Base-by-base conservation (phyloP, 441 rosid genomes). In the Biscutella laevigata region DNA sequence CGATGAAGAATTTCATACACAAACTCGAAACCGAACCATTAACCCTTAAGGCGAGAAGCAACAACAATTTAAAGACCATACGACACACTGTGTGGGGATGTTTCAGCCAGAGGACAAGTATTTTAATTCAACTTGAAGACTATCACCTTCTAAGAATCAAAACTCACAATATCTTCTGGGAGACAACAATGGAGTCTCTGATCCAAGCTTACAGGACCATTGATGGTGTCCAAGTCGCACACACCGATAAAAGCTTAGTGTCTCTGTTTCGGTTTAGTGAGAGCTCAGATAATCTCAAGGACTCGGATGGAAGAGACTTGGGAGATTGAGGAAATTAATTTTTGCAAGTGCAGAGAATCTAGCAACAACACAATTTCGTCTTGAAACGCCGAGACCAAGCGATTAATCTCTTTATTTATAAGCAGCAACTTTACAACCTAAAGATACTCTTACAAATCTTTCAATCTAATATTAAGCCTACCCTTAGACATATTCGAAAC, bases 301-400 rank as follows among this genome's bases (percentile, higher is more conserved):
- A 82, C 98, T 0, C 73, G 81, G 43, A 84, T 90, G 94, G 98
- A 90, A 59, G 98, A 90, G 68, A 45, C 57, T 4, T 90, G 98
- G 98, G 57, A 69, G 6, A 90, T 90, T 10, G 98, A 90, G 55
- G 98, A 90, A 61, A 75, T 86, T 40, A 95, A 84, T 54, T 90
- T 90, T 52, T n/a, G n/a, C n/a, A n/a, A n/a, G n/a, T n/a, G n/a
- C n/a, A n/a, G n/a, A n/a, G n/a, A n/a, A n/a, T n/a, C n/a, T n/a
- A n/a, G n/a, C n/a, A n/a, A n/a, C n/a, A n/a, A n/a, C n/a, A n/a
- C n/a, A n/a, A n/a, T n/a, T n/a, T n/a, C n/a, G n/a, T n/a, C n/a
- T n/a, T n/a, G n/a, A n/a, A n/a, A n/a, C n/a, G n/a, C n/a, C n/a
- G n/a, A n/a, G n/a, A n/a, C n/a, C n/a, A n/a, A n/a, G n/a, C n/a